Base-by-base conservation (phyloP, 139 green algal genomes). In the Micractinium conductrix region DNA sequence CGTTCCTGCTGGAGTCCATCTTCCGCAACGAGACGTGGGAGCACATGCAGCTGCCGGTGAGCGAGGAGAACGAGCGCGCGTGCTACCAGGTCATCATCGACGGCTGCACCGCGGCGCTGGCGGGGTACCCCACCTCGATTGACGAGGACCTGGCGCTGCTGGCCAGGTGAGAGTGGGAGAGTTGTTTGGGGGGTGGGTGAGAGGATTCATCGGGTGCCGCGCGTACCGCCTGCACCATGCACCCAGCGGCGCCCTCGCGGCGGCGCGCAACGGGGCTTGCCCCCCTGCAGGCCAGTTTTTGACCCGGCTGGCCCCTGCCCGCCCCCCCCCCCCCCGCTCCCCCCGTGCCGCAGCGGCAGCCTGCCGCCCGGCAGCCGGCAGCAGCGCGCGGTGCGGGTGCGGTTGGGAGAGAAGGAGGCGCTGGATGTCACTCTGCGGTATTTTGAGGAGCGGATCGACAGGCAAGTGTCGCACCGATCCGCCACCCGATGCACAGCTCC, bases 1-100 rank as follows among this genome's bases (percentile, higher is more conserved):
- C 90, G 3, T 99, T 99, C 81, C 86, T 98, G 45, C 88, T 99
- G n/a, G 96, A 99, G 90, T 74, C 91, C 35, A 87, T 98, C 22
- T 98, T 98, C 85, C 87, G 95, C 2, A 91, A 92, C 63, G 93
- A 97, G 81, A 90, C 87, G 33, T 96, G 94, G 94, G 86, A 83
- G 50, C 91, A 93, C 89, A 90, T 98, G 89, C 81, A 89, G 60
- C 38, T 91, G 44, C 96, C 96, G 17, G 86, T 99, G 16, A 96
- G 91, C 69, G 73, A 92, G 45, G 87, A 90, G 17, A 99, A 98
- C 80, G 96, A 99, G 90, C 72, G 84, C 35, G 90, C 89, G 7
- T 87, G 98, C 38, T 99, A 93, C 86, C 37, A 86, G n/a, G 89
- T 81, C 44, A 63, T 98, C 89, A 87, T 94, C 2, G 88, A 92